Evolutionary conservation across 148 eudicot genomes (phyloP).

Genomic region (Selenicereus undatus): DNA sequence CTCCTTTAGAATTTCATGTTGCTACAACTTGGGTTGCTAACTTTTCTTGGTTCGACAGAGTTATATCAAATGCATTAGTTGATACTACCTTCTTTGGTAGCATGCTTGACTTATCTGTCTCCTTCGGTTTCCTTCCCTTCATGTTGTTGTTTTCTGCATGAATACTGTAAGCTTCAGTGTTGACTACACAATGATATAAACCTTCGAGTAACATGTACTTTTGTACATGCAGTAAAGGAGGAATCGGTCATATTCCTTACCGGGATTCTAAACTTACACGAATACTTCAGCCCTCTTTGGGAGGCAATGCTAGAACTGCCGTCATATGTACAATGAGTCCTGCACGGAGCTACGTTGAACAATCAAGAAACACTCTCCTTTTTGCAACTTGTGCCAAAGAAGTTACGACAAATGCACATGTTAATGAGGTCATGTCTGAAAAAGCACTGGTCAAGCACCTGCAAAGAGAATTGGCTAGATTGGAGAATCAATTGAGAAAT

Average conservation of each 20-base stretch:
- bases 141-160: not conserved
- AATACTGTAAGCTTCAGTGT: not conserved
- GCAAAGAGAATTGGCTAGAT: constrained; percentile 7
- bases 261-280: constrained; percentile 97
- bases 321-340: constrained; percentile 98
- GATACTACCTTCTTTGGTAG: not conserved
- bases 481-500: not conserved
- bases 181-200: not conserved
- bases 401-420: constrained; percentile 82
- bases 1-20: too few relatives aligned
- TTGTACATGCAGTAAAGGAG: constrained; percentile 60
- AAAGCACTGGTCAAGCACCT: constrained; percentile 65
- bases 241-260: constrained; percentile 86
- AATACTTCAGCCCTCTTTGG: constrained; percentile 88
- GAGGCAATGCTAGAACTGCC: constrained; percentile 96
- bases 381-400: constrained; percentile 99
- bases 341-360: constrained; percentile 86
- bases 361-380: constrained; percentile 92
- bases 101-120: not conserved
- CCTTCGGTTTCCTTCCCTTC: not conserved
- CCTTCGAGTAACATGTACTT: constrained; percentile 13
- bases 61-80: not conserved
- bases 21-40: too few relatives aligned
- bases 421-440: constrained; percentile 80
- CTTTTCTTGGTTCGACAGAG: not conserved